phyloP scores from a whole-genome alignment of 2,329 filamentous ascomycete genomes.

The Gaeumannomyces sp. region DNA sequence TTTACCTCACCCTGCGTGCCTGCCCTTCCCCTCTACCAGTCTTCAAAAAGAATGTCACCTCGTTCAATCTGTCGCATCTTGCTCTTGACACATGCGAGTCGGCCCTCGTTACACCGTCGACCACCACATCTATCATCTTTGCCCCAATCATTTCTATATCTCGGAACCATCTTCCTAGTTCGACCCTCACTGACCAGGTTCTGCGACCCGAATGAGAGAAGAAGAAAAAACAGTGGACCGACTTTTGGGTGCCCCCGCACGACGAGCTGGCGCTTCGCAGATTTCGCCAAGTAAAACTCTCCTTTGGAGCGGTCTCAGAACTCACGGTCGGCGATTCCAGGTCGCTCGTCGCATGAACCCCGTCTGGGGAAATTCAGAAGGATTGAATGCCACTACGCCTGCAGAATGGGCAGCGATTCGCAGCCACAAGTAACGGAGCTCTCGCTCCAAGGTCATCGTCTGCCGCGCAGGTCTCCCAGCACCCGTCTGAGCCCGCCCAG shows the following conservation, averaged over 20 bases:
- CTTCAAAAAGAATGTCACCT: background rate
- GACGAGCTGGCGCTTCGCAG: background rate
- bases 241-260: background rate
- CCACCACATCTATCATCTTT: background rate
- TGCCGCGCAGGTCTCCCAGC: constrained; percentile 27
- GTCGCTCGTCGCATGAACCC: background rate
- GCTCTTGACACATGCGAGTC: background rate
- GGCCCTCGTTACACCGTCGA: background rate
- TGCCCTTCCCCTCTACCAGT: background rate
- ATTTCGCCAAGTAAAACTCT: too few relatives aligned
- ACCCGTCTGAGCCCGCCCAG: background rate
- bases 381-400: background rate
- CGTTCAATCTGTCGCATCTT: background rate
- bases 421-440: constrained; percentile 3
- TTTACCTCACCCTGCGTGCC: background rate
- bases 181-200: background rate
- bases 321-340: too few relatives aligned
- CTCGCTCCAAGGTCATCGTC: constrained; percentile 29
- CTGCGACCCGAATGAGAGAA: background rate
- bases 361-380: background rate
- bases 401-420: background rate
- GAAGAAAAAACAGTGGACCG: background rate
- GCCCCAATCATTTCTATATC: too few relatives aligned
- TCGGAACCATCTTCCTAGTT: too few relatives aligned
- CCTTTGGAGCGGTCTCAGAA: too few relatives aligned